Evolutionary conservation across 176 grass and related monocot species (phyloP), one percentile per base, ranked within the genome.

Genomic region (Oryza glaberrima): DNA sequence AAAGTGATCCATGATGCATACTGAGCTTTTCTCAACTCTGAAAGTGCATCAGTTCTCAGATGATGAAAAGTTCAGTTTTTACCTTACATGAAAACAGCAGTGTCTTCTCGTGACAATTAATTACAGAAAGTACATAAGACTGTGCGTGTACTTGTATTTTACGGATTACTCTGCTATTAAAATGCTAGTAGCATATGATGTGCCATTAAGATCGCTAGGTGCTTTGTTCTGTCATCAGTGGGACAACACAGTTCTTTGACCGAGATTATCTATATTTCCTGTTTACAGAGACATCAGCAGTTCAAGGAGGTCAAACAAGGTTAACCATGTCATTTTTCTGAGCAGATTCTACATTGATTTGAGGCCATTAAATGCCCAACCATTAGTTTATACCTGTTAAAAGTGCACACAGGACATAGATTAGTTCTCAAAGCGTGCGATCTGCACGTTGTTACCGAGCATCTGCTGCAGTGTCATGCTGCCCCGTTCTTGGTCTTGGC

Each of bases 241-340:
- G 48, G 72, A 67, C 41, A 79, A 70, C 75, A 83, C 7, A 64
- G 70, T 86, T 47, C 51, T 64, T 91, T 87, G 85, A 87, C 71
- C 71, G 54, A 54, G 76, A 87, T 49, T 89, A 76, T 64, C 3
- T 52, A 13, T 1, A 32, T 78, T 87, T 85, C 84, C 71, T 58
- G 69, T 76, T 75, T 70, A 77, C 63, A 25, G 15, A 22, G 67
- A 80, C 32, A 87, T 22, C 13, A 47, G 35, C 58, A 45, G 70
- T 91, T 87, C 89, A 83, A 87, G 76, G 70, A 76, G 76, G 89
- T 91, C 85, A 91, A 91, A 91, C 85, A 81, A 91, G 89, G 85
- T 73, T 44, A 87, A 87, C 70, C 41, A 6, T 80, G 41, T 71
- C 76, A 30, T 84, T 83, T 78, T 86, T 80, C 64, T 61, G 19